Evolutionary conservation across 805 yeast species (phyloP).

Genomic region (Candida tibetensis): DNA sequence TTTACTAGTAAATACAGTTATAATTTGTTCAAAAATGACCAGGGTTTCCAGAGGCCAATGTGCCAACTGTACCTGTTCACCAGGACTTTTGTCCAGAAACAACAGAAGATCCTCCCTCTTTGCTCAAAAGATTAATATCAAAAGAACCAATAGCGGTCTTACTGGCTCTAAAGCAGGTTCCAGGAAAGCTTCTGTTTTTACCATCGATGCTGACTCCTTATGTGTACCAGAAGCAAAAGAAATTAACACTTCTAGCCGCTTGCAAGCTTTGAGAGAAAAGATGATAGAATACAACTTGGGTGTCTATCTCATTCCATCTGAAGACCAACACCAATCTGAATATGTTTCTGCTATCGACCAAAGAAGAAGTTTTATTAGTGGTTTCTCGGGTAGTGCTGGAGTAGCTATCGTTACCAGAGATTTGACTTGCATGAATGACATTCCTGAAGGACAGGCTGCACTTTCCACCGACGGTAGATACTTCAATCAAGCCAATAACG

Average conservation of each 20-base stretch:
- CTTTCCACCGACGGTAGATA: slow-evolving; percentile 62
- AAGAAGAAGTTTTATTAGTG: slow-evolving; percentile 54
- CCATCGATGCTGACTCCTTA: slow-evolving; percentile 39
- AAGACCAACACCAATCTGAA: slow-evolving; percentile 65
- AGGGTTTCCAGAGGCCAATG: slow-evolving; percentile 49
- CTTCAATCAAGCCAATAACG: slow-evolving; percentile 56
- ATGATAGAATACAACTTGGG: slow-evolving; percentile 48
- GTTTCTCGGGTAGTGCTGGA: slow-evolving; percentile 63
- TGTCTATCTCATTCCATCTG: slow-evolving; percentile 58
- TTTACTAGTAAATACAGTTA: too few relatives aligned
- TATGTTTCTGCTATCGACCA: slow-evolving; percentile 54
- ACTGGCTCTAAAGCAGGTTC: slow-evolving; percentile 27
- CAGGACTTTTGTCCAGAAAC: slow-evolving; percentile 70
- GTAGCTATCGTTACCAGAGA: slow-evolving; percentile 57
- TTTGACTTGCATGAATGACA: slow-evolving; percentile 46
- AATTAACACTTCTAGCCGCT: slow-evolving; percentile 47
- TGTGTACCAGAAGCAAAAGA: slow-evolving; percentile 44
- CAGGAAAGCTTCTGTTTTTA: slow-evolving; percentile 41
- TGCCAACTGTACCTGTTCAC: slow-evolving; percentile 78
- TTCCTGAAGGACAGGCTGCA: slow-evolving; percentile 55
- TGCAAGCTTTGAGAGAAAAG: slow-evolving; percentile 21
- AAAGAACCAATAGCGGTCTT: slow-evolving; percentile 21
- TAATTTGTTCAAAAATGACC: slow-evolving; percentile 16
- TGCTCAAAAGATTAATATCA: slow-evolving; percentile 31
- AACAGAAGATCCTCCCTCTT: slow-evolving; percentile 57